Base-by-base conservation (phyloP, 2,329 filamentous ascomycete genomes). In the Cladosporium sp. region DNA sequence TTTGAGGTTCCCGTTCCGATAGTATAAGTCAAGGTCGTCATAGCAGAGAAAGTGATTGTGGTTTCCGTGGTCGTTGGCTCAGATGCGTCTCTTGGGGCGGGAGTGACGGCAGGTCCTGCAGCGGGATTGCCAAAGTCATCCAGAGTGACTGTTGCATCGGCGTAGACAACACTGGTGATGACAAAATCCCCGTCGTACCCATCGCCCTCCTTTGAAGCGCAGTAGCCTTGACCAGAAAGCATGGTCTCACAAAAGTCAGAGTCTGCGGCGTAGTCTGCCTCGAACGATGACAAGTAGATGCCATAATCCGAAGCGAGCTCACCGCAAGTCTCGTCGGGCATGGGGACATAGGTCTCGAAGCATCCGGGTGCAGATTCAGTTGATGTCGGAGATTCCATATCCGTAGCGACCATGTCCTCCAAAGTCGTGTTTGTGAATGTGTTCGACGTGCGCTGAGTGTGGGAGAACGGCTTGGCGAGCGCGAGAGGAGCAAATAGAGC, bases 141-240 rank as follows among this genome's bases (percentile, higher is more conserved):
- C 48, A 50, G 40, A 34, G 48, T 50, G 40, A 50, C 48, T 33
- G 48, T 50, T 4, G 48, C 48, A 43, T 50, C 48, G 41, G 48
- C 48, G 9, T 37, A 50, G 18, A 50, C 48, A 14, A 32, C 28
- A 40, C 40, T 50, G 32, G 48, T 50, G n/a, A 16, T 33, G 31
- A 43, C 37, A 31, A 16, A 42, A 9, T 19, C 46, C 11, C 16
- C 32, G 38, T 43, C 46, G 8, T 4, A 40, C 18, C 41, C 34
- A 10, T 51, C 42, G 22, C 46, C 52, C 22, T 50, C 52, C 19
- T 16, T 49, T 16, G 45, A 43, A 13, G 37, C 41, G 42, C 58
- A 60, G 9, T 57, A 52, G 13, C 54, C 43, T 44, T 59, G 59
- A 7, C 48, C 53, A 18, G 49, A 43, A 6, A 61, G 56, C 14